Conservation (phyloP, 1,139 yeast genomes). For the Zygosaccharomyces pseudobailii region DNA sequence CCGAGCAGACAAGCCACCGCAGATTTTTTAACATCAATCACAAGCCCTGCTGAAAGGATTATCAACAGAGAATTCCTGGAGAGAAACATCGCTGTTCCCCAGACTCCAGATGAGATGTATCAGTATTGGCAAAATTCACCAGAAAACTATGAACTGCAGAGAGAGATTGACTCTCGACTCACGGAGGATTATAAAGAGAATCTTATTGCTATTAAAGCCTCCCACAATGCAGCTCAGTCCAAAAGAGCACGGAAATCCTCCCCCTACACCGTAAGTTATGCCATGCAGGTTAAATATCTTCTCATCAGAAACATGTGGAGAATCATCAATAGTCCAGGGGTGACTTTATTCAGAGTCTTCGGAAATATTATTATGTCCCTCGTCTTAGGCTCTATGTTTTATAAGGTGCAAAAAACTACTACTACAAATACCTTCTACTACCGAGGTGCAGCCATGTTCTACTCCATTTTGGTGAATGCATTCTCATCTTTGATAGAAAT, state of each 20-base stretch:
- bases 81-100: slow-evolving; percentile 55
- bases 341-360: slow-evolving; percentile 48
- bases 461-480: slow-evolving; percentile 64
- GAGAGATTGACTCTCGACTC: slow-evolving; percentile 39
- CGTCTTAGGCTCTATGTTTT: slow-evolving; percentile 60
- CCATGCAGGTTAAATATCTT: slow-evolving; percentile 48
- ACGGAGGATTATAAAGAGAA: slow-evolving; percentile 9
- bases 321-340: slow-evolving; percentile 56
- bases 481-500: slow-evolving; percentile 62
- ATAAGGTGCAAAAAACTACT: slow-evolving; percentile 41
- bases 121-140: slow-evolving; percentile 57
- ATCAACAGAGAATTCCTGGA: slow-evolving; percentile 24
- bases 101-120: slow-evolving; percentile 62
- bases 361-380: slow-evolving; percentile 59
- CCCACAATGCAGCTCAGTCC: slow-evolving; percentile 51
- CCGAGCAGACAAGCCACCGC: slow-evolving; percentile 49
- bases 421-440: slow-evolving; percentile 50
- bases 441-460: slow-evolving; percentile 61
- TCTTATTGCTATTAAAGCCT: slow-evolving; percentile 35
- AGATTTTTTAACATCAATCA: slow-evolving; percentile 48
- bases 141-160: slow-evolving; percentile 40
- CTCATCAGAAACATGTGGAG: slow-evolving; percentile 53
- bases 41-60: slow-evolving; percentile 55
- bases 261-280: slow-evolving; percentile 56
- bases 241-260: slow-evolving; percentile 44